phyloP scores from a whole-genome alignment of 1,284 basidiomycete genomes.

The Afroboletus lepidellus region DNA sequence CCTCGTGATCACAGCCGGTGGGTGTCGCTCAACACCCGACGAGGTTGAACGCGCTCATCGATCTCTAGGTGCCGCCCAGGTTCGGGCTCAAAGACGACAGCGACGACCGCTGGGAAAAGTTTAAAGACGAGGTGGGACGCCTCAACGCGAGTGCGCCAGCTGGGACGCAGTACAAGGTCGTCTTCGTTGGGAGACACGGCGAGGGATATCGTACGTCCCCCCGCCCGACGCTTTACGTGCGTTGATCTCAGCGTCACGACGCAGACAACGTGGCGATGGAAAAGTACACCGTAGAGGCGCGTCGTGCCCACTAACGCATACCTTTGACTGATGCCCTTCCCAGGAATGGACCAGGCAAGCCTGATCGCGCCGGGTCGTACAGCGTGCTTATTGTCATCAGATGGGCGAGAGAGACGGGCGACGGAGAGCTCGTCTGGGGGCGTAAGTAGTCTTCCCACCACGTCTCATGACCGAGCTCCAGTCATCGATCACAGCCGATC shows the following conservation, averaged over 20 bases:
- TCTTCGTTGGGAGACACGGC: constrained; percentile 71
- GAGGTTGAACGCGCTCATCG: not conserved
- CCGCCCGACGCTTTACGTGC: not conserved
- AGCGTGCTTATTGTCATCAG: constrained; percentile 29
- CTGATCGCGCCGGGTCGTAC: not conserved
- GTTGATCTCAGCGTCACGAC: not conserved
- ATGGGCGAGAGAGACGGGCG: constrained; percentile 68
- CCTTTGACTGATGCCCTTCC: not conserved
- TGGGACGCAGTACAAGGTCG: constrained; percentile 54
- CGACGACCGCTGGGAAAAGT: constrained; percentile 51
- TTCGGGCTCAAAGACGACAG: constrained; percentile 66
- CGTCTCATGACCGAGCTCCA: not conserved
- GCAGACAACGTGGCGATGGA: constrained; percentile 72
- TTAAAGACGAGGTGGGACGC: constrained; percentile 41
- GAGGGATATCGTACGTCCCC: constrained; percentile 52
- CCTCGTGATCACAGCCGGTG: too few species aligned
- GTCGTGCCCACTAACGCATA: too few species aligned
- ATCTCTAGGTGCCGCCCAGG: constrained; percentile 53
- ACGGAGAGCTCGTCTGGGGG: constrained; percentile 77
- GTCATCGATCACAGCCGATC: constrained; percentile 55
- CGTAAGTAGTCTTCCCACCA: constrained; percentile 45
- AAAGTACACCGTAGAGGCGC: constrained; percentile 64
- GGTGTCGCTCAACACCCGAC: too few species aligned
- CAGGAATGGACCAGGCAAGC: constrained; percentile 59
- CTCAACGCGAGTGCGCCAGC: constrained; percentile 45